Evolutionary conservation across 257 asterid species (phyloP).

Genomic region (Paulownia fortunei): DNA sequence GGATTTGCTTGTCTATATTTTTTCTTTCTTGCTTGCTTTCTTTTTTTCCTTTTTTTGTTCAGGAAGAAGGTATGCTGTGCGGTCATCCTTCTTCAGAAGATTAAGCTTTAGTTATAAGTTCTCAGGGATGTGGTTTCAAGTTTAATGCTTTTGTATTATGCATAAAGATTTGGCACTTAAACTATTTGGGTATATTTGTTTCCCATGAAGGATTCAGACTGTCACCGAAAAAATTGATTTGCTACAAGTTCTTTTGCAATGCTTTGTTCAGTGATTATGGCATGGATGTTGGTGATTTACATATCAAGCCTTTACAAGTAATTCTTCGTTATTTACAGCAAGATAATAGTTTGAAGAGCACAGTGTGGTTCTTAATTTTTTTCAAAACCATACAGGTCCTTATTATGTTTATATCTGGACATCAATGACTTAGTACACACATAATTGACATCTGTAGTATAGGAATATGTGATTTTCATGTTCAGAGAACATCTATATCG

Average conservation of each 20-base stretch:
- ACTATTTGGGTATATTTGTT: conserved; percentile 9
- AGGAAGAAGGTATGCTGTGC: conserved; percentile 22
- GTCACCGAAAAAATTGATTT: background rate
- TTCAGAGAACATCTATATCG: conserved; percentile 39
- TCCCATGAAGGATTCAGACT: background rate
- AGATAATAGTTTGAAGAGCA: background rate
- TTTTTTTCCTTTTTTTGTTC: background rate
- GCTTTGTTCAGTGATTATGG: conserved; percentile 13
- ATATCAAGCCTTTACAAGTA: conserved; percentile 7
- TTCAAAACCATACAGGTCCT: conserved; percentile 1
- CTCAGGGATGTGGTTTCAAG: conserved; percentile 13
- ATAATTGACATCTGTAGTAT: background rate
- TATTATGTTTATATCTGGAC: conserved; percentile 23
- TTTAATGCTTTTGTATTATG: conserved; percentile 22
- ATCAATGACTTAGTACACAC: conserved; percentile 21
- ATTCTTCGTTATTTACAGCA: conserved; percentile 26
- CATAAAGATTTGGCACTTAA: background rate
- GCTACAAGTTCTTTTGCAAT: background rate
- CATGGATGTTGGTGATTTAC: conserved; percentile 5
- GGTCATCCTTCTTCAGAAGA: conserved; percentile 28
- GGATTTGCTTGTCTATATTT: conserved; percentile 26
- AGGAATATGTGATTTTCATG: conserved; percentile 8
- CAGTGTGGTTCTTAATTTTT: background rate
- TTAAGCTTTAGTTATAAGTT: conserved; percentile 29
- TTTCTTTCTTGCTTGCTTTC: background rate